phyloP scores from a whole-genome alignment of 2,329 filamentous ascomycete genomes.

The Penicillium paneum region DNA sequence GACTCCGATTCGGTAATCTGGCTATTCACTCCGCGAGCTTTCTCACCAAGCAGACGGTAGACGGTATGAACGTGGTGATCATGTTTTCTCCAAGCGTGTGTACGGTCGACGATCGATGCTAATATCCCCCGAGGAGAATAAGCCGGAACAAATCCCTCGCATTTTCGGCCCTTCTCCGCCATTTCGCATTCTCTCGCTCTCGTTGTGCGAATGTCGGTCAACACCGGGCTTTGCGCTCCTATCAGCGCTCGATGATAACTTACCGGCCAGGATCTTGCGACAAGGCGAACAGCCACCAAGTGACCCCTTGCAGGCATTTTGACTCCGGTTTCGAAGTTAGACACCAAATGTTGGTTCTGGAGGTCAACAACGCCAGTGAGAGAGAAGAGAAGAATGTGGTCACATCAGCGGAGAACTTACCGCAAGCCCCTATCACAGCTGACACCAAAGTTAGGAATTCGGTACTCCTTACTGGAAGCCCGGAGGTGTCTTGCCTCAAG shows the following conservation, averaged over 20 bases:
- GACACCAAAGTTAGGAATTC: neutral
- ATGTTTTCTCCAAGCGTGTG: neutral
- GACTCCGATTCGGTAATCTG: neutral
- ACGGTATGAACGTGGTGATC: neutral
- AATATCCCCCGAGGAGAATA: neutral
- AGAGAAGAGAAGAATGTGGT: neutral
- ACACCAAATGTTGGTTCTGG: neutral
- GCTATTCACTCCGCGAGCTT: neutral
- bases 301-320: conserved; percentile 7
- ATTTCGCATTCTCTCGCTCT: neutral
- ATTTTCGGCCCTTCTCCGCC: neutral
- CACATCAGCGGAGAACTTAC: neutral
- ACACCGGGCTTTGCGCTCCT: conserved; percentile 5
- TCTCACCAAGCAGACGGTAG: neutral
- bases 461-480: conserved; percentile 9
- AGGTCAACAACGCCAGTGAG: neutral
- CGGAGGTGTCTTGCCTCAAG: conserved; percentile 6
- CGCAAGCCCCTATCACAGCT: neutral
- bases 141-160: neutral
- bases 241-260: conserved; percentile 9
- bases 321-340: neutral
- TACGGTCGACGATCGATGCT: neutral
- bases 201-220: conserved; percentile 20
- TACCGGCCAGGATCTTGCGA: conserved; percentile 7
- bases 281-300: conserved; percentile 11